Base-by-base conservation (phyloP, 495 filamentous ascomycete genomes). In the Daldinia childiae region DNA sequence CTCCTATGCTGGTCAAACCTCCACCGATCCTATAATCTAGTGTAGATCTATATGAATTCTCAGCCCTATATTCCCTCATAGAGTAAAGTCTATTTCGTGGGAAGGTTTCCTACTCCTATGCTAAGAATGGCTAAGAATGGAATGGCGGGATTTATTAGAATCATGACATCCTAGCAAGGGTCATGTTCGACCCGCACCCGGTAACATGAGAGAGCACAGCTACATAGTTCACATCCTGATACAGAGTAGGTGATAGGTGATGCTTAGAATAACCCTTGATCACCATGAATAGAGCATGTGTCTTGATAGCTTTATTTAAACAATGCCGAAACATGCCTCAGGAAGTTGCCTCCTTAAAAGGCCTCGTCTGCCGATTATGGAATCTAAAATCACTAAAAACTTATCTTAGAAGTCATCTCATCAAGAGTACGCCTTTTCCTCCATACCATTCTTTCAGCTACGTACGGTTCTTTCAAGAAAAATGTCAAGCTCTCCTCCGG, bases 401-500 rank as follows among this genome's bases (percentile, higher is more conserved):
- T 14, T 26, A 24, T 38, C 38, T 17, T 34, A 27, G 21, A 5
- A 14, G 32, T 27, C 2, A 24, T 58, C 19, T 0, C 17, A 14
- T 30, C 58, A 52, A 3, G 1, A 26, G 30, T 26, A 15, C 17
- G 4, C 15, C 19, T 9, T 21, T 12, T 6, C 15, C 15, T 32
- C 15, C 14, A 45, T 12, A n/a, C 12, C 4, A 15, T n/a, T 17
- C 50, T 17, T n/a, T 29, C 9, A 27, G 15, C 26, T 54, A 54
- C 50, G 21, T 26, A 60, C 8, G 30, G 2, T 29, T 34, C 0
- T 19, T 14, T 21, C 14, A 3, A 5, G 24, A 36, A 19, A 48
- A 34, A 77, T 77, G 75, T 66, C 60, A n/a, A 58, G 43, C 36
- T 69, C 72, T 9, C 62, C 66, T 29, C 74, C 70, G 14, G 68